Conservation (phyloP, 2,329 filamentous ascomycete species). For the Bimuria novae-zelandiae region DNA sequence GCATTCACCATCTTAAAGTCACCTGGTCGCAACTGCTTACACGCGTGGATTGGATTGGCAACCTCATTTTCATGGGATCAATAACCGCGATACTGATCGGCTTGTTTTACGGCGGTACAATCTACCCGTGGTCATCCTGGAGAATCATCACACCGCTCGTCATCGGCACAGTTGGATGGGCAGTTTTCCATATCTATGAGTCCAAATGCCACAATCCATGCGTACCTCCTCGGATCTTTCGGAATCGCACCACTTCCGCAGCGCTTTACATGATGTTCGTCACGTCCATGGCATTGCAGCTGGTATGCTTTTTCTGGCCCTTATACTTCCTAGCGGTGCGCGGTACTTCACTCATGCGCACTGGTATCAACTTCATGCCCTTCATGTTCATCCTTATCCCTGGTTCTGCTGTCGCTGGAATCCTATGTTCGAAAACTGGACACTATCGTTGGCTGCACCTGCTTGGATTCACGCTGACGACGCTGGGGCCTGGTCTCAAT, state of each 20-base stretch:
- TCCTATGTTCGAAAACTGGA: constrained; percentile 26
- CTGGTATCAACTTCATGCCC: constrained; percentile 16
- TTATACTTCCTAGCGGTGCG: constrained; percentile 29
- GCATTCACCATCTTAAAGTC: constrained; percentile 40
- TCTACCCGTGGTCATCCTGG: constrained; percentile 38
- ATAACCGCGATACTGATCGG: constrained; percentile 40
- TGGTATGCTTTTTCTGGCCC: constrained; percentile 49
- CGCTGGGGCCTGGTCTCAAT: constrained; percentile 17
- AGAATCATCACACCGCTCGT: constrained; percentile 50
- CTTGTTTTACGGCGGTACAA: constrained; percentile 35
- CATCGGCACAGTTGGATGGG: constrained; percentile 47
- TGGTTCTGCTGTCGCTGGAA: constrained; percentile 6
- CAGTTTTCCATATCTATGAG: constrained; percentile 44
- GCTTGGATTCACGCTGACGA: constrained; percentile 6
- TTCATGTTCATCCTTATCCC: constrained; percentile 11
- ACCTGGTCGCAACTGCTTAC: constrained; percentile 1
- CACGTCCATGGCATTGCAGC: constrained; percentile 44
- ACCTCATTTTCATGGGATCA: constrained; percentile 45
- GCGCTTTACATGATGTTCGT: constrained; percentile 46
- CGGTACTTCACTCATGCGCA: neutral
- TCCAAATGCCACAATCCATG: constrained; percentile 36
- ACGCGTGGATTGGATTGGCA: constrained; percentile 49
- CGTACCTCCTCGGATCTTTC: constrained; percentile 47
- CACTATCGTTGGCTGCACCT: constrained; percentile 19
- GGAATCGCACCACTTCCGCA: constrained; percentile 43